Conservation (phyloP, 306 rosid genomes). For the Castanospermum australe region DNA sequence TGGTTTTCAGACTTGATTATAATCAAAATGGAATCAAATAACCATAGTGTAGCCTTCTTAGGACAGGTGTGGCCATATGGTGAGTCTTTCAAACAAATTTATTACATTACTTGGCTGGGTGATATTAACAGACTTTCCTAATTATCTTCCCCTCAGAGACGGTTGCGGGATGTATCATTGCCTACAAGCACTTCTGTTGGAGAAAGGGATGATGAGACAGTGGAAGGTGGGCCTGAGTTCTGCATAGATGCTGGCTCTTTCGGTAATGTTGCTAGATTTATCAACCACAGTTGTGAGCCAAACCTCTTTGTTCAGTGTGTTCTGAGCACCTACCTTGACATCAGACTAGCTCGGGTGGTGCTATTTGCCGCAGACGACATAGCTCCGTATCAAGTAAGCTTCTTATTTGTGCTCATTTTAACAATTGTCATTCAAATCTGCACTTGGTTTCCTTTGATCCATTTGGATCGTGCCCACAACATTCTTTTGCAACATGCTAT, state of each 20-base stretch:
- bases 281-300: slow-evolving; percentile 29
- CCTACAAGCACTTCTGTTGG: not conserved
- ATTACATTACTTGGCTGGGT: not conserved
- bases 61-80: not conserved
- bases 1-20: not conserved
- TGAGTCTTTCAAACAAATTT: not conserved
- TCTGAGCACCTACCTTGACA: not conserved
- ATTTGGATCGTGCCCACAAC: not conserved
- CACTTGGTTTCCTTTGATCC: not conserved
- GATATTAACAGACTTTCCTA: not conserved
- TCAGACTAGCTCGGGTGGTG: slow-evolving; percentile 13
- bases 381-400: not conserved
- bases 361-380: not conserved
- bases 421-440: not conserved
- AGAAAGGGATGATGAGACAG: not conserved
- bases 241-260: slow-evolving; percentile 4
- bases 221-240: not conserved
- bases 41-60: not conserved
- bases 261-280: slow-evolving; percentile 23
- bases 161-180: not conserved
- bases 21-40: not conserved
- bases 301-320: slow-evolving; percentile 18
- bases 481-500: not conserved
- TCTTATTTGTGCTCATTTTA: not conserved
- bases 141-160: not conserved